These are phyloP conservation scores for Zasmidium cellare DNA, from an alignment of 2,329 filamentous ascomycete genomes.

Conservation along the genomic window DNA sequence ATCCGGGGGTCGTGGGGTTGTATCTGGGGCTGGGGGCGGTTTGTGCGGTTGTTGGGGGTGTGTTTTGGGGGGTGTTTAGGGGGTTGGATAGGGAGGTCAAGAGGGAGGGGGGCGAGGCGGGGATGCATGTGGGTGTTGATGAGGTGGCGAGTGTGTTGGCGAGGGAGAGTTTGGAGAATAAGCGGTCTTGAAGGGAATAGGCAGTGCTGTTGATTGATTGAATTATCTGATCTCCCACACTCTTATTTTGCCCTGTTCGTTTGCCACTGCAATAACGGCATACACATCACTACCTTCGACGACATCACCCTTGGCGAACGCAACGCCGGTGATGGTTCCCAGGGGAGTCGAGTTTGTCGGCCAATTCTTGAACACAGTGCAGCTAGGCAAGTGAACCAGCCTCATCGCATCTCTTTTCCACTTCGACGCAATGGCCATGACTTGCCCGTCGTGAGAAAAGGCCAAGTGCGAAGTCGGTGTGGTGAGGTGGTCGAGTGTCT, in stretches of 20 bases:
- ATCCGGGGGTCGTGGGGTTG: constrained; percentile 66
- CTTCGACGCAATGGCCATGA: constrained; percentile 80
- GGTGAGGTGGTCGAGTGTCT: constrained; percentile 79
- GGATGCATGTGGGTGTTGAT: neutral
- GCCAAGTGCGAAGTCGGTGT: constrained; percentile 77
- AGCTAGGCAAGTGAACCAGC: constrained; percentile 85
- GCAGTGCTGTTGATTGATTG: too few species aligned
- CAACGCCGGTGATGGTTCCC: constrained; percentile 69
- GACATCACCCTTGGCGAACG: constrained; percentile 44
- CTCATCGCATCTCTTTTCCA: constrained; percentile 87
- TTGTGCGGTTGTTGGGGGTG: constrained; percentile 15
- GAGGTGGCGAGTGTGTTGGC: neutral
- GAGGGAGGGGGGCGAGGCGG: constrained; percentile 13
- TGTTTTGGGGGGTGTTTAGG: constrained; percentile 38
- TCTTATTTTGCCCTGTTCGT: constrained; percentile 83
- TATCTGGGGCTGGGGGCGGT: constrained; percentile 19
- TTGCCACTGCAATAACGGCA: constrained; percentile 74
- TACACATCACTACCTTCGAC: constrained; percentile 41
- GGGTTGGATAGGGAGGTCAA: constrained; percentile 36
- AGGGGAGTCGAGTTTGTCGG: constrained; percentile 87
- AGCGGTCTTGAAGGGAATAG: too few species aligned
- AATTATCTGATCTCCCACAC: constrained; percentile 74
- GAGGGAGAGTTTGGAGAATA: neutral
- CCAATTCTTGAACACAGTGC: constrained; percentile 96
- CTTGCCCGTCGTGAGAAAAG: constrained; percentile 86